Conservation (phyloP, 2,329 filamentous ascomycete genomes). For the Blumeriella jaapii region DNA sequence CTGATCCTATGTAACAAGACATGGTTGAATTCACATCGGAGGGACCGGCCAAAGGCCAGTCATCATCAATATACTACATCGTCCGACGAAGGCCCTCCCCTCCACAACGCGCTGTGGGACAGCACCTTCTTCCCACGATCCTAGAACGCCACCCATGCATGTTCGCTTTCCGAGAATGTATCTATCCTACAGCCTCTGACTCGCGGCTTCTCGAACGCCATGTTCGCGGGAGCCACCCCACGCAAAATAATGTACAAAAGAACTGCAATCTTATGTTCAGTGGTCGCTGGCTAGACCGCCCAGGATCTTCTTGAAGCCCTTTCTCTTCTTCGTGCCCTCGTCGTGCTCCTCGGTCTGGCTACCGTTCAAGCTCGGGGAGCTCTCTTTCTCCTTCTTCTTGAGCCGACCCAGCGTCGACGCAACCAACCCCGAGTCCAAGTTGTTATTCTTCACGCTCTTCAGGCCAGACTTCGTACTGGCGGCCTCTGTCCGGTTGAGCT, state of each 20-base stretch:
- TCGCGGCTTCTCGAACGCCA: not conserved
- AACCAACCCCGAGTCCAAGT: constrained; percentile 18
- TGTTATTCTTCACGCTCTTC: constrained; percentile 6
- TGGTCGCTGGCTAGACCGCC: constrained; percentile 8
- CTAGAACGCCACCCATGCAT: constrained; percentile 8
- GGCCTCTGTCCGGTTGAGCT: constrained; percentile 7
- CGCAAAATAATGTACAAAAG: constrained; percentile 7
- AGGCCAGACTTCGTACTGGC: constrained; percentile 8
- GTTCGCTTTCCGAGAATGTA: constrained; percentile 1
- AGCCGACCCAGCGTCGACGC: constrained; percentile 16
- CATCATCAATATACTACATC: too few relatives aligned
- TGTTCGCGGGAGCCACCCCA: not conserved
- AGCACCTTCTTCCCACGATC: too few relatives aligned
- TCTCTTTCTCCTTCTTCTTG: constrained; percentile 17
- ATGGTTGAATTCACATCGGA: too few relatives aligned
- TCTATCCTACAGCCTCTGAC: too few relatives aligned
- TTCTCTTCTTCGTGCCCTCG: constrained; percentile 22
- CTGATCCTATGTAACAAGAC: too few relatives aligned
- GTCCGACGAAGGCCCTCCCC: too few relatives aligned
- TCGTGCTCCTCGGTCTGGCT: constrained; percentile 12
- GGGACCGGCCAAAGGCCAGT: too few relatives aligned
- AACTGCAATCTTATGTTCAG: constrained; percentile 1
- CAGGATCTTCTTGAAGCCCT: constrained; percentile 25
- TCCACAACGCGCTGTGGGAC: too few relatives aligned
- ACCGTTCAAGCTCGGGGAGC: not conserved